Base-by-base conservation (phyloP, 768 basidiomycete genomes). In the Dentipellis sp. region DNA sequence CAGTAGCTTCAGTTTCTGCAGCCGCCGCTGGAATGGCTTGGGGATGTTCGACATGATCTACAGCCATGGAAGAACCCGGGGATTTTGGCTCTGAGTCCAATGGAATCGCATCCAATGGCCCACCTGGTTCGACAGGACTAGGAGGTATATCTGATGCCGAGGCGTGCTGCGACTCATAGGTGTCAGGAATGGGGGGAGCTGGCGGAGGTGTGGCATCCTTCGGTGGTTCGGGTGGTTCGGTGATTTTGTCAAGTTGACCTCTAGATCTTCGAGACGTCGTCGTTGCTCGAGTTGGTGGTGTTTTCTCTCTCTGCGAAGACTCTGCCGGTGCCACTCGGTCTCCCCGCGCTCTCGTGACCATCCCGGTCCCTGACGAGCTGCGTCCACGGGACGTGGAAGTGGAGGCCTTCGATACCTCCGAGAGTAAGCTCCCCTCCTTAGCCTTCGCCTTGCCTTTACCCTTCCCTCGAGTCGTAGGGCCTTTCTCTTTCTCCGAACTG, bases 401-500 rank as follows among this genome's bases (percentile, higher is more conserved):
- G 1, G 42, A 16, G 12, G 42, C 42, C 42, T 16, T 45, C 42
- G 42, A 45, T 16, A 8, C 42, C 16, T 45, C 42, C 42, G 42
- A 16, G 5, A 19, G n/a, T 19, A 8, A 10, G 42, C 42, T 45
- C 9, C n/a, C 52, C 36, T 59, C 53, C 42, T 60, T 53, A 40
- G 12, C 61, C 56, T 51, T 61, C 52, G 12, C 56, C 53, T 35
- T 64, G 59, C 45, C 57, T 56, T 61, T 59, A 22, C 46, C 37
- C 39, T 46, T 46, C 39, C 53, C 53, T 21, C 39, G 39, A 10
- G n/a, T 17, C 12, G 60, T 50, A n/a, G 35, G 53, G 40, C 29
- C 38, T 7, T 55, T 61, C 16, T 54, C 64, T 59, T 72, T 64
- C 63, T 72, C 58, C 61, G 74, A 65, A 66, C 72, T 68, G 67